Evolutionary conservation across 1,139 yeast species (phyloP).

Genomic region (Diutina pseudorugosa): DNA sequence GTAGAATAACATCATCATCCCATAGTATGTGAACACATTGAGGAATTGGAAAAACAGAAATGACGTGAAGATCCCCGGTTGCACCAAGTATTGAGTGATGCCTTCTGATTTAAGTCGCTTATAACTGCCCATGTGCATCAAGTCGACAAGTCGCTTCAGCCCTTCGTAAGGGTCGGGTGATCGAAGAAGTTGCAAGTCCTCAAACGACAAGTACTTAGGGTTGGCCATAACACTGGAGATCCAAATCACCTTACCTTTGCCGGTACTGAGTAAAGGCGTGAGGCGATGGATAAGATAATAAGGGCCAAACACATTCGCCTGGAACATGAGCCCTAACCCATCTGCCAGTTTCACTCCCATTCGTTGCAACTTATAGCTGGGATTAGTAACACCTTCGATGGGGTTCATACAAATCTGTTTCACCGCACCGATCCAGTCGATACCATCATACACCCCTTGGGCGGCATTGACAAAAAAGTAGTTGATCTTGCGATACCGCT

Average conservation of each 20-base stretch:
- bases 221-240: constrained; percentile 72
- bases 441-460: constrained; percentile 75
- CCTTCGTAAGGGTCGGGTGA: constrained; percentile 77
- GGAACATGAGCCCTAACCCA: constrained; percentile 79
- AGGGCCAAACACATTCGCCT: constrained; percentile 93
- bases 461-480: constrained; percentile 82
- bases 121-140: constrained; percentile 65
- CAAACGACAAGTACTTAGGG: constrained; percentile 54
- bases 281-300: constrained; percentile 65
- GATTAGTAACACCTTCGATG: constrained; percentile 70
- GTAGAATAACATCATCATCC: constrained; percentile 77
- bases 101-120: constrained; percentile 34
- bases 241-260: constrained; percentile 66
- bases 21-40: constrained; percentile 67
- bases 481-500: constrained; percentile 55
- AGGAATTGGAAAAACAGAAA: constrained; percentile 68
- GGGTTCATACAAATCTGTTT: constrained; percentile 56
- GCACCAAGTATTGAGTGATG: constrained; percentile 65
- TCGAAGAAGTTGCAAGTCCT: constrained; percentile 61
- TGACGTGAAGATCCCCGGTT: constrained; percentile 90
- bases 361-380: constrained; percentile 71
- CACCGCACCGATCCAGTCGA: constrained; percentile 72
- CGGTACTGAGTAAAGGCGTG: constrained; percentile 35
- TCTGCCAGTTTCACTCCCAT: constrained; percentile 61
- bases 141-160: constrained; percentile 78